Percentiles rank a stretch among this genome's conserved stretches.
phyloP scores from a whole-genome alignment of 2,329 filamentous ascomycete genomes.

The Simplicillium sp. region DNA sequence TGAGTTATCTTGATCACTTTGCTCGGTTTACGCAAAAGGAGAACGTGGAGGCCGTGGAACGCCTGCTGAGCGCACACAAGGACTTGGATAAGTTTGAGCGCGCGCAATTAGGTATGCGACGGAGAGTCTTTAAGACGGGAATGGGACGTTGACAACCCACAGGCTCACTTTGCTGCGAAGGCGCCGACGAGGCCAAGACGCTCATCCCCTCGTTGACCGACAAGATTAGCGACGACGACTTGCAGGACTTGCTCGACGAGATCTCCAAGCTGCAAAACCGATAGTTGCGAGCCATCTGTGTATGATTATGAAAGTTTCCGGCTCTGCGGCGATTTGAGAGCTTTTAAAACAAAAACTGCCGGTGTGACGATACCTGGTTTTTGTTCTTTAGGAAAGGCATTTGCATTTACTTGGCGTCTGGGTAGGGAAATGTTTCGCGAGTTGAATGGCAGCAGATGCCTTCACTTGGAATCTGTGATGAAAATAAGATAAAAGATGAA shows the following conservation, averaged over 20 bases:
- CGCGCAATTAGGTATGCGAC: slow-evolving; percentile 70
- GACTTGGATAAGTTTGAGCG: slow-evolving; percentile 88
- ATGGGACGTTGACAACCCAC: slow-evolving; percentile 4
- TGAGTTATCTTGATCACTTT: slow-evolving; percentile 90
- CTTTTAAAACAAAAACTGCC: too few species aligned
- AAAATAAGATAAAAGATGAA: not conserved
- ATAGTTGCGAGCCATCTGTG: slow-evolving; percentile 10
- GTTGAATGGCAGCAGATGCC: slow-evolving; percentile 7
- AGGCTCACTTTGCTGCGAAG: slow-evolving; percentile 89
- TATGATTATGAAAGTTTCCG: not conserved
- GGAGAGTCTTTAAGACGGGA: too few species aligned
- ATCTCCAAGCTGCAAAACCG: slow-evolving; percentile 64
- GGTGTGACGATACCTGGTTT: too few species aligned
- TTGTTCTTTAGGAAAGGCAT: too few species aligned
- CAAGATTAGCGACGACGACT: slow-evolving; percentile 83
- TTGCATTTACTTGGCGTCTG: too few species aligned
- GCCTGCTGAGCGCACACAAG: slow-evolving; percentile 68
- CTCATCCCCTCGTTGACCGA: slow-evolving; percentile 81
- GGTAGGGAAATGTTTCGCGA: not conserved
- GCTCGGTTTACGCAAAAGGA: slow-evolving; percentile 93
- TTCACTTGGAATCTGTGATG: slow-evolving; percentile 1
- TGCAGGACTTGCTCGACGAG: slow-evolving; percentile 83
- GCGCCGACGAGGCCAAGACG: slow-evolving; percentile 90
- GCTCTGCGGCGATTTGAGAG: not conserved
- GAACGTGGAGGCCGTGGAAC: slow-evolving; percentile 89